Conservation (phyloP, 2,329 filamentous ascomycete genomes). For the Penicillium sclerotigenum region DNA sequence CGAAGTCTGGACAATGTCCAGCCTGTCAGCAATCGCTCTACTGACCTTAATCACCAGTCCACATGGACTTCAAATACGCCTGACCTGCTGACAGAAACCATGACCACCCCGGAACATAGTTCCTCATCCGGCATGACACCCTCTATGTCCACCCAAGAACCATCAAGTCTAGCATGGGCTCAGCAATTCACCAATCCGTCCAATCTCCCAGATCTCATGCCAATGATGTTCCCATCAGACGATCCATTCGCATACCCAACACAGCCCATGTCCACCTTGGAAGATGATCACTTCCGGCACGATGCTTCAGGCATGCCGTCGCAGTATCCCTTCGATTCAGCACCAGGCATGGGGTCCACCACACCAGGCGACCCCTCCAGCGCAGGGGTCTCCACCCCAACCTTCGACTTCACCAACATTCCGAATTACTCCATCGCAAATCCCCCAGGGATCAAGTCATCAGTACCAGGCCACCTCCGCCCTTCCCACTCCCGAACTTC, state of each 20-base stretch:
- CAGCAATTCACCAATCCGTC: slow-evolving; percentile 33
- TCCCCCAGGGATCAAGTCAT: slow-evolving; percentile 23
- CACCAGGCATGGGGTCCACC: slow-evolving; percentile 15
- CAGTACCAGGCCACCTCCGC: slow-evolving; percentile 31
- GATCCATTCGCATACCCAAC: slow-evolving; percentile 52
- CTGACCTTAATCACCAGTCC: slow-evolving; percentile 21
- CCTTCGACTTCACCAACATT: slow-evolving; percentile 31
- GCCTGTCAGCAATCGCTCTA: slow-evolving; percentile 14
- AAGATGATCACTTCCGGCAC: slow-evolving; percentile 42
- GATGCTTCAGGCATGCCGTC: slow-evolving; percentile 20
- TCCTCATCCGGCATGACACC: slow-evolving; percentile 19
- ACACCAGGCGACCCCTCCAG: slow-evolving; percentile 17
- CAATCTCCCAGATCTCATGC: slow-evolving; percentile 48
- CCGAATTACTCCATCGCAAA: slow-evolving; percentile 24
- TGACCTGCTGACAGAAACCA: slow-evolving; percentile 30
- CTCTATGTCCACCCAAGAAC: slow-evolving; percentile 24
- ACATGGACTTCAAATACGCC: slow-evolving; percentile 28
- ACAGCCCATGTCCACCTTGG: slow-evolving; percentile 48
- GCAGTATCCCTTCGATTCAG: slow-evolving; percentile 27
- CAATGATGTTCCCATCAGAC: slow-evolving; percentile 51
- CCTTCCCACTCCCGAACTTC: slow-evolving; percentile 22
- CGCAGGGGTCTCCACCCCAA: slow-evolving; percentile 22
- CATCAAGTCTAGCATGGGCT: slow-evolving; percentile 29
- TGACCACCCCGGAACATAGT: slow-evolving; percentile 30
- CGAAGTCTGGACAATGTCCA: slow-evolving; percentile 33